phyloP scores from a whole-genome alignment of 495 filamentous ascomycete genomes.

The Neurospora sp. region DNA sequence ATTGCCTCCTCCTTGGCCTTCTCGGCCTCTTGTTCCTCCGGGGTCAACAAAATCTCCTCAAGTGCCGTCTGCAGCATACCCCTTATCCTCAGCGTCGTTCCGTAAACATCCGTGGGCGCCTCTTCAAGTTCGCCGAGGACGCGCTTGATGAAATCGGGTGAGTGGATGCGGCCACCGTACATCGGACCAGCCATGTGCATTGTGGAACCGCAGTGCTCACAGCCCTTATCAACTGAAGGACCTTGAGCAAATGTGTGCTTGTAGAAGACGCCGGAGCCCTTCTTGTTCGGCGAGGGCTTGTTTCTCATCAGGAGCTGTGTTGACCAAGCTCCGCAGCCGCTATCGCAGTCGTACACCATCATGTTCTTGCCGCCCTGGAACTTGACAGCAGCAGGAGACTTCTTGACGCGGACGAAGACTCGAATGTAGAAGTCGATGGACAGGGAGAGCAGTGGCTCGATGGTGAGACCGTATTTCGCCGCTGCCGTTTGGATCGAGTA shows the following conservation, averaged over 20 bases:
- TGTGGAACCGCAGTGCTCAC: slow-evolving; percentile 75
- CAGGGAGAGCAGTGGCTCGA: slow-evolving; percentile 85
- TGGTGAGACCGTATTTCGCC: slow-evolving; percentile 75
- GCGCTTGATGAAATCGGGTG: slow-evolving; percentile 63
- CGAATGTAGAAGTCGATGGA: slow-evolving; percentile 95
- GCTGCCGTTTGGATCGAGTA: slow-evolving; percentile 69
- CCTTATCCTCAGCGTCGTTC: slow-evolving; percentile 68
- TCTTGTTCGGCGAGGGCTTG: slow-evolving; percentile 53
- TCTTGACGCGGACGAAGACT: slow-evolving; percentile 74
- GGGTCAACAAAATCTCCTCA: slow-evolving; percentile 49
- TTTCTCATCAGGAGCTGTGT: slow-evolving; percentile 64
- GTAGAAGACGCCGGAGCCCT: slow-evolving; percentile 53
- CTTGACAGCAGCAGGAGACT: slow-evolving; percentile 75
- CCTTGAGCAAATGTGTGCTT: slow-evolving; percentile 65
- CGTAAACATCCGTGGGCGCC: slow-evolving; percentile 54
- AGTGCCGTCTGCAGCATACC: slow-evolving; percentile 86
- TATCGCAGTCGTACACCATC: slow-evolving; percentile 83
- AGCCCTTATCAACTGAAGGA: slow-evolving; percentile 50
- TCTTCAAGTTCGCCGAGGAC: slow-evolving; percentile 59
- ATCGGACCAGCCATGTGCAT: slow-evolving; percentile 87
- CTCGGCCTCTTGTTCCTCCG: slow-evolving; percentile 16
- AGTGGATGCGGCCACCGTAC: slow-evolving; percentile 87
- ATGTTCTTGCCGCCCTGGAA: slow-evolving; percentile 82
- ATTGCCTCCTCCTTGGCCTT: slow-evolving; percentile 1
- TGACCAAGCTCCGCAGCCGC: slow-evolving; percentile 79